Percentiles rank a stretch among this genome's conserved stretches.
phyloP scores from a whole-genome alignment of 345 rosid species.

The Populus nigra region DNA sequence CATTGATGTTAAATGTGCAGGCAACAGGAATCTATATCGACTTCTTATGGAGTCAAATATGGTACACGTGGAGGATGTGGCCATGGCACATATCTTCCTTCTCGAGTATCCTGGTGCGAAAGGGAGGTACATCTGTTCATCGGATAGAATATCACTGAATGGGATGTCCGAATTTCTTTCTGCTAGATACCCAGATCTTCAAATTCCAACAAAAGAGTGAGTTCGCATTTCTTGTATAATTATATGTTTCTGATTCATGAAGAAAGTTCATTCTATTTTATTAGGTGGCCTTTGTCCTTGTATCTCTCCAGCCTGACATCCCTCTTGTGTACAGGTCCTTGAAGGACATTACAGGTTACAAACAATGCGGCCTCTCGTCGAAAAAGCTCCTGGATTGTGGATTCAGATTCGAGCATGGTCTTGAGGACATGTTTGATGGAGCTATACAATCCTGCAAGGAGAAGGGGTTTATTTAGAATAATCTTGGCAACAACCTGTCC shows the following conservation, averaged over 20 bases:
- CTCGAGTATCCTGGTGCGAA: conserved; percentile 40
- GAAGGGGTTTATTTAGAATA: conserved; percentile 28
- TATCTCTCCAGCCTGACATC: conserved; percentile 1
- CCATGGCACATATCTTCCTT: conserved; percentile 44
- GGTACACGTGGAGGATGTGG: conserved; percentile 49
- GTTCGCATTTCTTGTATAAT: conserved; percentile 6
- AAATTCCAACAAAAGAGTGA: conserved; percentile 38
- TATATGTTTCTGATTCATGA: not conserved
- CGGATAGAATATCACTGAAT: conserved; percentile 30
- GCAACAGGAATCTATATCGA: conserved; percentile 24
- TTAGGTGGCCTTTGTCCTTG: not conserved
- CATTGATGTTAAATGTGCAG: not conserved
- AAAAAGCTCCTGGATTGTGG: conserved; percentile 44
- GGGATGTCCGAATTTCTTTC: conserved; percentile 37
- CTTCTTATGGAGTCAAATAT: conserved; percentile 30
- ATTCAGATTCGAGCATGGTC: conserved; percentile 40
- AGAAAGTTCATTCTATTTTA: not conserved
- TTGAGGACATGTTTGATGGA: conserved; percentile 35
- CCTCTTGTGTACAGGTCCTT: conserved; percentile 8
- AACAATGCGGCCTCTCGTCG: conserved; percentile 24
- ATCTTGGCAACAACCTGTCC: too few species aligned
- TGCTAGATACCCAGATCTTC: conserved; percentile 35
- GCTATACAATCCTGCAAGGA: conserved; percentile 37
- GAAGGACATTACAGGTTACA: conserved; percentile 18
- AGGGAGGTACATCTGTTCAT: conserved; percentile 52